Conservation (phyloP, 1,284 basidiomycete genomes). For the Ceratorhiza oryzae-sativae region DNA sequence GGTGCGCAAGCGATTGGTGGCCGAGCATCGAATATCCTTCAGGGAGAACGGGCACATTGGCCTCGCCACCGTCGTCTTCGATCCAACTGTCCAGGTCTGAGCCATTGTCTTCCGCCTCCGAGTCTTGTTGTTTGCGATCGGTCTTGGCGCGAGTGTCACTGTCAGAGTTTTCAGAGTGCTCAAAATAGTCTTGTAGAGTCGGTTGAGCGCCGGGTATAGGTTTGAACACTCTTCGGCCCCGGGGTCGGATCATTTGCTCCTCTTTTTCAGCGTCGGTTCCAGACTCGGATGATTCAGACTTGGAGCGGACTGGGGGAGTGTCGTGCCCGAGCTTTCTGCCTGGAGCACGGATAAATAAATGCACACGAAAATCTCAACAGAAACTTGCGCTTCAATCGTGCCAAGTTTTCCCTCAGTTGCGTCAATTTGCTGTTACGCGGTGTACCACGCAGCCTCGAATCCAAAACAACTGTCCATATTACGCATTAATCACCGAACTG, state of each 20-base stretch:
- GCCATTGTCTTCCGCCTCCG: constrained; percentile 17
- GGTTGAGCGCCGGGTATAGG: constrained; percentile 47
- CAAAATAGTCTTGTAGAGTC: constrained; percentile 44
- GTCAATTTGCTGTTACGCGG: constrained; percentile 53
- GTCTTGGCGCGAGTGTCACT: constrained; percentile 36
- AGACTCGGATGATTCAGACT: constrained; percentile 48
- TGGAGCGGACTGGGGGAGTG: constrained; percentile 53
- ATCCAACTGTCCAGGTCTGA: constrained; percentile 62
- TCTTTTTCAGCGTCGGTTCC: constrained; percentile 52
- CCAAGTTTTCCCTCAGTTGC: constrained; percentile 67
- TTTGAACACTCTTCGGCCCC: constrained; percentile 15
- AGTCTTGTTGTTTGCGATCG: constrained; percentile 44
- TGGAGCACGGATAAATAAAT: constrained; percentile 9
- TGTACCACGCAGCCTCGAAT: constrained; percentile 66
- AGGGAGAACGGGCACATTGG: constrained; percentile 62
- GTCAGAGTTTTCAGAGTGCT: constrained; percentile 49
- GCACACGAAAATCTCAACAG: constrained; percentile 33
- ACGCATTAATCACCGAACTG: neutral
- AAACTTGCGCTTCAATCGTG: constrained; percentile 65
- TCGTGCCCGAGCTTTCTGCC: constrained; percentile 57
- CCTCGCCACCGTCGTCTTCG: constrained; percentile 63
- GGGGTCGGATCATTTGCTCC: constrained; percentile 45
- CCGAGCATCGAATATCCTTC: constrained; percentile 74
- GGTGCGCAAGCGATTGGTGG: constrained; percentile 63
- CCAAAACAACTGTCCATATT: constrained; percentile 62